Evolutionary conservation across 805 yeast genomes (phyloP).

Genomic region (Wickerhamomyces queroliae): DNA sequence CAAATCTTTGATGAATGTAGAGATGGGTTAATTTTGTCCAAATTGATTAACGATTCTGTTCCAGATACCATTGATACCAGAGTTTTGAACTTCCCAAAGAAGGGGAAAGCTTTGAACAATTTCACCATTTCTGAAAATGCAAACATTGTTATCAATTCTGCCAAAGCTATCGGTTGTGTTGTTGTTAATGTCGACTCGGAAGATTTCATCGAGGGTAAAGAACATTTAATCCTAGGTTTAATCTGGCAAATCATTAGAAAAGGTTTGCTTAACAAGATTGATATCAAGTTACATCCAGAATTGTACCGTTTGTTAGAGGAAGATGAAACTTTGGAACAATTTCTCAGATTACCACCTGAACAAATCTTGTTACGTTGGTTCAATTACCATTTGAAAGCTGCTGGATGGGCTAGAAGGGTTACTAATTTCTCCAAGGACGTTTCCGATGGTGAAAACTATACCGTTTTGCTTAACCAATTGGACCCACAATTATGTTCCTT

Average conservation of each 20-base stretch:
- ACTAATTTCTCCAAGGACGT: constrained; percentile 83
- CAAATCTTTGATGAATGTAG: constrained; percentile 95
- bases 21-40: constrained; percentile 90
- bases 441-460: constrained; percentile 92
- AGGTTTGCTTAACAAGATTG: constrained; percentile 91
- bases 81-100: constrained; percentile 85
- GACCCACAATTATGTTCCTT: constrained; percentile 78
- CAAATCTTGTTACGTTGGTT: constrained; percentile 96
- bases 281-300: constrained; percentile 94
- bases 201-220: constrained; percentile 91
- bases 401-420: constrained; percentile 84
- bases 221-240: constrained; percentile 84
- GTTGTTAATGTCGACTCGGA: constrained; percentile 97
- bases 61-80: constrained; percentile 98
- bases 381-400: constrained; percentile 91
- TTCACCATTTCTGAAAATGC: constrained; percentile 97
- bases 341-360: constrained; percentile 94
- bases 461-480: constrained; percentile 82
- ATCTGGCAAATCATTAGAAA: constrained; percentile 98
- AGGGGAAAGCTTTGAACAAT: constrained; percentile 76
- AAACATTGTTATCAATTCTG: constrained; percentile 95
- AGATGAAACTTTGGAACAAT: constrained; percentile 96
- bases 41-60: constrained; percentile 93
- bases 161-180: constrained; percentile 97
- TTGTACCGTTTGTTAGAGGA: constrained; percentile 90